A percentile compares a stretch with the other conserved stretches of the same genome.
phyloP scores from a whole-genome alignment of 345 rosid genomes.

The Sisymbrium irio region DNA sequence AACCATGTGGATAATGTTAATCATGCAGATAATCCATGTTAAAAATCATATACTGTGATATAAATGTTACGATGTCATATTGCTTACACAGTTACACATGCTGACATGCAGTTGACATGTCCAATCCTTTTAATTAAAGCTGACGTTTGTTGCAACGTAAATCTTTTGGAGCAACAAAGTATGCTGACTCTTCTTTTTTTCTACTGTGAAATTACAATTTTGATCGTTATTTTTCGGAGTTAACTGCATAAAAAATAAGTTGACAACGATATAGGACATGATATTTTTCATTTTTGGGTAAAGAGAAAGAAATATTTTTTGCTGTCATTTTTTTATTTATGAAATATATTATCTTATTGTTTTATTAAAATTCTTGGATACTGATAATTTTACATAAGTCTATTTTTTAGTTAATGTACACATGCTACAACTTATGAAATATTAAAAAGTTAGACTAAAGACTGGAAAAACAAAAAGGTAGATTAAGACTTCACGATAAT shows the following conservation, averaged over 20 bases:
- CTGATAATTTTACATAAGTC: neutral
- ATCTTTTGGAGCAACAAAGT: too few relatives aligned
- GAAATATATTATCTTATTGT: neutral
- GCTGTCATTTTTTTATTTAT: neutral
- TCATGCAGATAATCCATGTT: neutral
- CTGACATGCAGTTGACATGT: too few relatives aligned
- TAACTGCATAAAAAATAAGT: neutral
- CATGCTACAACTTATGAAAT: neutral
- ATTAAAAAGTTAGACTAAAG: neutral
- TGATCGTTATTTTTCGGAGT: neutral
- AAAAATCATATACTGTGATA: neutral
- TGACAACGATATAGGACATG: neutral
- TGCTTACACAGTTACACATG: too few relatives aligned
- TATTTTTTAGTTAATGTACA: neutral
- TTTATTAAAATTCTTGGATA: neutral
- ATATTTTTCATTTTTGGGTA: neutral
- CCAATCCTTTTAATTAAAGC: too few relatives aligned
- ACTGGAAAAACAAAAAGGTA: neutral
- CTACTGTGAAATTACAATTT: neutral
- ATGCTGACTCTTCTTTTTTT: neutral
- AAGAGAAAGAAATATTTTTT: neutral
- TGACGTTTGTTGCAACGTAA: neutral
- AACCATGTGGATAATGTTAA: neutral
- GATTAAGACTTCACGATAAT: neutral
- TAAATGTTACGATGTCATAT: neutral